Percentiles rank a stretch among this genome's conserved stretches.
Conservation (phyloP, 2,329 filamentous ascomycete species). For the Pseudocercospora fuligena region DNA sequence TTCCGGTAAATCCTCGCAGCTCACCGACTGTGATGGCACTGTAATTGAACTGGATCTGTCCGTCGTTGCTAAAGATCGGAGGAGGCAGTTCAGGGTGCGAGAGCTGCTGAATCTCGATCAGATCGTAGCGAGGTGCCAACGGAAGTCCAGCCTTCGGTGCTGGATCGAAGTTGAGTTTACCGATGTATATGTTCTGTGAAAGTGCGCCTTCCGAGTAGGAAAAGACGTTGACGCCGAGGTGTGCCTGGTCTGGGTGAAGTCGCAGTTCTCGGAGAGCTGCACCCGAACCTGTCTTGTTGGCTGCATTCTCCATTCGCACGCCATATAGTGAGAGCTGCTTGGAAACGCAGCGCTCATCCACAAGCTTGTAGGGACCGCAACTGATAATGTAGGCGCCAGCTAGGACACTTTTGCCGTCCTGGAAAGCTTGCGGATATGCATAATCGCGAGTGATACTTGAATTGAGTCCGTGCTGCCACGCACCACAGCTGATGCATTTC, state of each 20-base stretch:
- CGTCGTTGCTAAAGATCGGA: slow-evolving; percentile 35
- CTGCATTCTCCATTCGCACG: slow-evolving; percentile 44
- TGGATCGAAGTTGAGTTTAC: slow-evolving; percentile 49
- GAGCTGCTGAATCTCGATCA: slow-evolving; percentile 47
- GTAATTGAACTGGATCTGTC: slow-evolving; percentile 39
- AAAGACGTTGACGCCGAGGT: slow-evolving; percentile 52
- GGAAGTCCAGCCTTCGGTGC: slow-evolving; percentile 40
- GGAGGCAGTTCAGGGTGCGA: slow-evolving; percentile 31
- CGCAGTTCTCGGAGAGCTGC: slow-evolving; percentile 50
- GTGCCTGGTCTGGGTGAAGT: slow-evolving; percentile 52
- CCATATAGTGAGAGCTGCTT: slow-evolving; percentile 48
- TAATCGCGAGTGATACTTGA: slow-evolving; percentile 35
- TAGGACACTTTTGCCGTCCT: slow-evolving; percentile 46
- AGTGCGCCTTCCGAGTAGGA: slow-evolving; percentile 32
- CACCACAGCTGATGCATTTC: slow-evolving; percentile 56
- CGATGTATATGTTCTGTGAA: slow-evolving; percentile 43
- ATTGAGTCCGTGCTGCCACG: slow-evolving; percentile 38
- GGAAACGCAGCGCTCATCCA: slow-evolving; percentile 46
- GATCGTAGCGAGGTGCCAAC: slow-evolving; percentile 44
- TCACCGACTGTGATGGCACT: slow-evolving; percentile 49
- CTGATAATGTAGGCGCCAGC: slow-evolving; percentile 43
- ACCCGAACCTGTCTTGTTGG: slow-evolving; percentile 42
- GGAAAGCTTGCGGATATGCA: slow-evolving; percentile 51
- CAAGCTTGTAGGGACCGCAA: slow-evolving; percentile 43
- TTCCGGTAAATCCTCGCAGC: slow-evolving; percentile 52